Conservation (phyloP, 2,329 filamentous ascomycete genomes). For the Colletotrichum aenigma region DNA sequence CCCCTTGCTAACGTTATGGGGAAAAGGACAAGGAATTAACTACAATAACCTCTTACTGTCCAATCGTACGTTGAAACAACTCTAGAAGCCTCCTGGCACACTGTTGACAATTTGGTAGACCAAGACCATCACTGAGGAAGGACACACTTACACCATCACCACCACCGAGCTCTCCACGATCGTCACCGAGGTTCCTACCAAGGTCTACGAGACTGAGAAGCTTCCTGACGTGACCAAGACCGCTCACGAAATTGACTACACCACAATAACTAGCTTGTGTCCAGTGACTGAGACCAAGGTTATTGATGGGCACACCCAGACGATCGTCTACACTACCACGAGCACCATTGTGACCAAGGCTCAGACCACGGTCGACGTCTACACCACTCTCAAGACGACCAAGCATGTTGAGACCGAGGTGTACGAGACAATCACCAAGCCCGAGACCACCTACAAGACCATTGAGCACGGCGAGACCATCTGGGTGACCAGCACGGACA, state of each 20-base stretch:
- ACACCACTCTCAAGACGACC: constrained; percentile 38
- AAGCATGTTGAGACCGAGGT: constrained; percentile 38
- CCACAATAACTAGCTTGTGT: not conserved
- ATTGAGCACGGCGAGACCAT: constrained; percentile 37
- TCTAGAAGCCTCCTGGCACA: not conserved
- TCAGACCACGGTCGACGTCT: constrained; percentile 32
- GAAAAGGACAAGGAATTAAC: constrained; percentile 31
- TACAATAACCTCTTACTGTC: constrained; percentile 48
- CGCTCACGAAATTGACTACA: constrained; percentile 24
- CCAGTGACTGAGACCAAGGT: constrained; percentile 44
- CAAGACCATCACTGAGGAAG: constrained; percentile 7
- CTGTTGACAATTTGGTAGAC: not conserved
- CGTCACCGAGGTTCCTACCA: constrained; percentile 33
- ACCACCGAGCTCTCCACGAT: constrained; percentile 28
- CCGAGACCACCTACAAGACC: constrained; percentile 46
- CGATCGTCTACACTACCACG: constrained; percentile 44
- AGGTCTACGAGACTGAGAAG: constrained; percentile 36
- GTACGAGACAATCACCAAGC: constrained; percentile 40
- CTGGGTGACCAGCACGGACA: constrained; percentile 45
- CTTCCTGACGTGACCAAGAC: constrained; percentile 40
- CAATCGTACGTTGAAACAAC: constrained; percentile 26
- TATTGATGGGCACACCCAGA: constrained; percentile 42
- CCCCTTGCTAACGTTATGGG: no score
- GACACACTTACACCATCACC: constrained; percentile 22
- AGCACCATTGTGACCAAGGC: constrained; percentile 35